phyloP scores from a whole-genome alignment of 2,329 filamentous ascomycete genomes.

The Grosmannia huntii region DNA sequence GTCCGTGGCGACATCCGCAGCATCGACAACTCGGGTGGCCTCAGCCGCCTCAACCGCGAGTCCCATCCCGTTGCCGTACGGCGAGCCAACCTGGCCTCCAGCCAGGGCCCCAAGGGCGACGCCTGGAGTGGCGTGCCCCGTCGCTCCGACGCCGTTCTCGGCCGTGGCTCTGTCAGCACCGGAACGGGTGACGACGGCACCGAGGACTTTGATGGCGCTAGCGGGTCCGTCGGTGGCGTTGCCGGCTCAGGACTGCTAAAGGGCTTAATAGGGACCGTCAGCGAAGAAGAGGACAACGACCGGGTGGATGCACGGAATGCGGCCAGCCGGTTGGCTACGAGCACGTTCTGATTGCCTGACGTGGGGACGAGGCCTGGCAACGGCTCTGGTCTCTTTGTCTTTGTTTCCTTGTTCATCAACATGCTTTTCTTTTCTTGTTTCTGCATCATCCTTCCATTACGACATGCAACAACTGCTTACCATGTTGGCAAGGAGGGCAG shows the following conservation, averaged over 20 bases:
- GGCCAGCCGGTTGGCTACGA: slow-evolving; percentile 82
- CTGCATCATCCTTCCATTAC: background rate
- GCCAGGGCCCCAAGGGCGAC: slow-evolving; percentile 94
- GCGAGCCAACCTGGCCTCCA: slow-evolving; percentile 66
- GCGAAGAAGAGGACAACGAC: slow-evolving; percentile 83
- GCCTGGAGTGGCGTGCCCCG: slow-evolving; percentile 92
- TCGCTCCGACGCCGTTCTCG: slow-evolving; percentile 57
- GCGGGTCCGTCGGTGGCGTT: slow-evolving; percentile 1
- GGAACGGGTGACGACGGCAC: slow-evolving; percentile 17
- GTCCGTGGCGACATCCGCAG: slow-evolving; percentile 86
- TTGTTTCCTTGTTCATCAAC: background rate
- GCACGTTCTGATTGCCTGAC: slow-evolving; percentile 61
- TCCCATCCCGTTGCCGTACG: slow-evolving; percentile 58
- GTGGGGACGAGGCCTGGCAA: background rate
- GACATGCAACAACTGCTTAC: background rate
- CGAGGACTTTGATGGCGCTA: slow-evolving; percentile 26
- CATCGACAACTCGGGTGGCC: slow-evolving; percentile 81
- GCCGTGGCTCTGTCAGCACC: slow-evolving; percentile 54
- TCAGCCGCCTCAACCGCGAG: slow-evolving; percentile 82
- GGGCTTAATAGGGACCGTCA: slow-evolving; percentile 41
- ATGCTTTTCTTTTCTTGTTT: background rate
- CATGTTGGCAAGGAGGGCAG: background rate
- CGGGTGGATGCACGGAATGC: slow-evolving; percentile 91
- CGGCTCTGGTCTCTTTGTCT: background rate
- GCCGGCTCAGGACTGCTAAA: slow-evolving; percentile 12